Percentiles rank a stretch among this genome's conserved stretches.
Conservation (phyloP, 306 rosid genomes). For the Lathyrus sativus region DNA sequence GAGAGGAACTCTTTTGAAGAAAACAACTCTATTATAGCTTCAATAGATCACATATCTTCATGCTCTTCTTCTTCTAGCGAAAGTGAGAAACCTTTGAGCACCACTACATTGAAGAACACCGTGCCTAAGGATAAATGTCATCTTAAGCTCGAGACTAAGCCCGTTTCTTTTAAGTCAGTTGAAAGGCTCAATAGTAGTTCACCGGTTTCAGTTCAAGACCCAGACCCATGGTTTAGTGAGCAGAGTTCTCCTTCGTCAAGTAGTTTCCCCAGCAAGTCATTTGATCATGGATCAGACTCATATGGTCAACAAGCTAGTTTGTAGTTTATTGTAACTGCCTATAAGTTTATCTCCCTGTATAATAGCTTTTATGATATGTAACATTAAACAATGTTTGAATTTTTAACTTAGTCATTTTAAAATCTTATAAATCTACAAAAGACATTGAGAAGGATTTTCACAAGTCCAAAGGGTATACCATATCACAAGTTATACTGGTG, state of each 20-base stretch:
- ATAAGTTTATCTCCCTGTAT: not conserved
- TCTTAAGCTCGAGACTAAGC: constrained; percentile 29
- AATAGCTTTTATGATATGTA: not conserved
- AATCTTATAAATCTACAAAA: not conserved
- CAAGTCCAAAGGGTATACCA: not conserved
- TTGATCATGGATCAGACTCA: constrained; percentile 31
- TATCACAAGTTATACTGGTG: too few species aligned
- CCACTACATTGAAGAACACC: constrained; percentile 17
- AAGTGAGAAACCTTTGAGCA: constrained; percentile 57
- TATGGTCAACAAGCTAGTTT: constrained; percentile 1
- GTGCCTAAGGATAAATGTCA: constrained; percentile 38
- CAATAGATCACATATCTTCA: constrained; percentile 48
- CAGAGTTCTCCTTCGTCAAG: constrained; percentile 81
- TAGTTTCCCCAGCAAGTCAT: constrained; percentile 60
- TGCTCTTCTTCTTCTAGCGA: constrained; percentile 53
- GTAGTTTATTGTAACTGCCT: not conserved
- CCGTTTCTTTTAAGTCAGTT: constrained; percentile 35
- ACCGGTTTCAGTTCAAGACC: constrained; percentile 70
- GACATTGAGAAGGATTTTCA: not conserved
- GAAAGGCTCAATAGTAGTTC: constrained; percentile 50
- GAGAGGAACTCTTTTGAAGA: constrained; percentile 42
- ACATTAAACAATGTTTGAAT: not conserved
- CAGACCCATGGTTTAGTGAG: constrained; percentile 73
- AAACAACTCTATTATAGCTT: constrained; percentile 45
- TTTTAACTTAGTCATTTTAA: not conserved